Evolutionary conservation across 352 stramenopile species (phyloP).

Genomic region (Globisporangium irregulare): DNA sequence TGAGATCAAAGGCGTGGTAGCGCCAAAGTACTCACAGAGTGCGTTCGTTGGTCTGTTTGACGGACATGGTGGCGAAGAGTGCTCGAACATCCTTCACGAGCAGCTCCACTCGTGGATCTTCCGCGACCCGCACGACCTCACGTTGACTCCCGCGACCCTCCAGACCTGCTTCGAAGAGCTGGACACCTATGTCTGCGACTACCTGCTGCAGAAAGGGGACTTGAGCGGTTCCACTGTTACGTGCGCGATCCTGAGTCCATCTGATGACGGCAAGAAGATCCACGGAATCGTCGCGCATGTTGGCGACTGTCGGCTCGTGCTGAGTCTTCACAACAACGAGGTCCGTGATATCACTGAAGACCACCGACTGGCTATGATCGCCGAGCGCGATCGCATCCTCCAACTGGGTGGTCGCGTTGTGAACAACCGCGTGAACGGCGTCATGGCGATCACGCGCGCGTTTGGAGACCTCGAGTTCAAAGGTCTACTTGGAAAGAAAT

Average conservation of each 20-base stretch:
- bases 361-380: slow-evolving; percentile 49
- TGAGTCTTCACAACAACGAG: slow-evolving; percentile 38
- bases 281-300: slow-evolving; percentile 53
- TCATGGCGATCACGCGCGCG: slow-evolving; percentile 82
- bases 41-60: slow-evolving; percentile 82
- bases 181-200: slow-evolving; percentile 69
- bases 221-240: slow-evolving; percentile 80
- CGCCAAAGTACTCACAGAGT: slow-evolving; percentile 18
- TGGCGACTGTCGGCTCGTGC: slow-evolving; percentile 71
- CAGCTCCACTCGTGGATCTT: slow-evolving; percentile 74
- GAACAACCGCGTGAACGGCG: slow-evolving; percentile 82
- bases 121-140: slow-evolving; percentile 25
- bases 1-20: slow-evolving; percentile 20
- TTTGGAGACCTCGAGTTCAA: slow-evolving; percentile 88
- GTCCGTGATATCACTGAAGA: slow-evolving; percentile 58
- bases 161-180: slow-evolving; percentile 55
- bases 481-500: slow-evolving; percentile 26
- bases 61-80: slow-evolving; percentile 76
- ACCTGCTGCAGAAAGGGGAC: slow-evolving; percentile 66
- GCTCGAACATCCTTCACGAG: slow-evolving; percentile 67
- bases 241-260: slow-evolving; percentile 40
- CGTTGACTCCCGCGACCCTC: slow-evolving; percentile 24
- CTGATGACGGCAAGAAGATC: slow-evolving; percentile 15
- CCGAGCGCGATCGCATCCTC: slow-evolving; percentile 55
- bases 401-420: slow-evolving; percentile 58